Evolutionary conservation across 208 protist genomes (phyloP), one percentile per base, ranked within the genome.

Genomic region (Trypanosoma lewisi): DNA sequence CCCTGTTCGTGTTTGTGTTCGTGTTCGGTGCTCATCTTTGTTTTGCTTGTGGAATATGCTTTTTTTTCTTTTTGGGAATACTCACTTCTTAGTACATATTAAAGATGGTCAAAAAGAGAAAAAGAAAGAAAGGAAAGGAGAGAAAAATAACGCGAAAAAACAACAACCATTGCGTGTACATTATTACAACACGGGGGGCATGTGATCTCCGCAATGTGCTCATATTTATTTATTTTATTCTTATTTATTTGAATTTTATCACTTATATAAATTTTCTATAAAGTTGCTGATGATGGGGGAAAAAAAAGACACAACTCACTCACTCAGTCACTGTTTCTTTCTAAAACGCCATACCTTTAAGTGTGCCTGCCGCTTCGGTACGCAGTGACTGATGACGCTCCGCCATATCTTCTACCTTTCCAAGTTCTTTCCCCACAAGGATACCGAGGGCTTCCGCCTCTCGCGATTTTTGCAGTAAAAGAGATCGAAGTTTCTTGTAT

Each of bases 391-490:
- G 66, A 53, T 94, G 87, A 31, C 78, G 70, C 53, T 68, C 47
- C 9, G 82, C 76, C 34, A 94, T 75, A 51, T 89, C 70, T 41
- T 82, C 78, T 39, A 91, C 70, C 51, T 83, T 69, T 17, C 69
- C 57, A 52, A 94, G 60, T 67, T 94, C 85, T 58, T 91, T 89
- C 23, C 91, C 81, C 49, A 94, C 65, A 25, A 94, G 53, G 19
- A 63, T 72, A 25, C 73, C 62, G 50, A 91, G 64, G 48, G 81
- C 76, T 17, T 90, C 83, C 11, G 88, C 78, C 60, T 91, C 88
- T 16, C 61, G 75, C 5, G 75, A 75, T 53, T 89, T 89, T 27
- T 83, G 78, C 60, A 80, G 72, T 19, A 94, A 71, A 12, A 86
- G 54, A 9, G 69, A 23, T 2, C 75, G 70, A 55, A 94, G 75